Evolutionary conservation across 2,329 filamentous ascomycete species (phyloP).

Genomic region (Ophiostoma sp.): DNA sequence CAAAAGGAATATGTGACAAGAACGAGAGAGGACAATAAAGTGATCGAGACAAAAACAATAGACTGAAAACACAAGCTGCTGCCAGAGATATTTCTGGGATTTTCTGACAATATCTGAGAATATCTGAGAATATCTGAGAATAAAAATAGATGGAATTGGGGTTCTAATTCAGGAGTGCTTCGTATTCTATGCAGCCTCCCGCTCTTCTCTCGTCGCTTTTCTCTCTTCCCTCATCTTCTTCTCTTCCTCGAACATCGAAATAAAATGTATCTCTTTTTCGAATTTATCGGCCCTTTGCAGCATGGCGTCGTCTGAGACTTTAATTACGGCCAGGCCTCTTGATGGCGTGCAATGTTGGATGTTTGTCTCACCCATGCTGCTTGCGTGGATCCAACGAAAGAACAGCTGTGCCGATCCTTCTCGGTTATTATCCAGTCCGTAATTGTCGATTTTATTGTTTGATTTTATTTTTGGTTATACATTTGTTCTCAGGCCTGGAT

Average conservation of each 20-base stretch:
- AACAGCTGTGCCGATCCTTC: constrained; percentile 4
- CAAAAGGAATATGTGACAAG: background rate
- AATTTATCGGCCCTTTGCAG: background rate
- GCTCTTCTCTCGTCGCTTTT: background rate
- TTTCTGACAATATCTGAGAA: background rate
- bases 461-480: background rate
- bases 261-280: background rate
- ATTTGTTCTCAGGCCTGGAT: too few relatives aligned
- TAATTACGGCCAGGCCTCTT: constrained; percentile 3
- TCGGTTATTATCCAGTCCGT: background rate
- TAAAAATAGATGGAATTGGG: background rate
- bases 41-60: background rate
- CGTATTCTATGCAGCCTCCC: constrained; percentile 10
- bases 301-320: background rate
- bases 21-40: background rate
- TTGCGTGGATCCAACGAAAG: constrained; percentile 18
- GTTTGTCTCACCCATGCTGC: constrained; percentile 1
- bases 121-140: background rate
- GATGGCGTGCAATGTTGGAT: constrained; percentile 6
- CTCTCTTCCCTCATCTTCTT: background rate
- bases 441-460: background rate
- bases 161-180: background rate
- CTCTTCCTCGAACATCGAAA: background rate
- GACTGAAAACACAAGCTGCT: background rate
- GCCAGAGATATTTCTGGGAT: background rate